Evolutionary conservation across 2,329 filamentous ascomycete genomes (phyloP).

Genomic region (Neonectria hederae): DNA sequence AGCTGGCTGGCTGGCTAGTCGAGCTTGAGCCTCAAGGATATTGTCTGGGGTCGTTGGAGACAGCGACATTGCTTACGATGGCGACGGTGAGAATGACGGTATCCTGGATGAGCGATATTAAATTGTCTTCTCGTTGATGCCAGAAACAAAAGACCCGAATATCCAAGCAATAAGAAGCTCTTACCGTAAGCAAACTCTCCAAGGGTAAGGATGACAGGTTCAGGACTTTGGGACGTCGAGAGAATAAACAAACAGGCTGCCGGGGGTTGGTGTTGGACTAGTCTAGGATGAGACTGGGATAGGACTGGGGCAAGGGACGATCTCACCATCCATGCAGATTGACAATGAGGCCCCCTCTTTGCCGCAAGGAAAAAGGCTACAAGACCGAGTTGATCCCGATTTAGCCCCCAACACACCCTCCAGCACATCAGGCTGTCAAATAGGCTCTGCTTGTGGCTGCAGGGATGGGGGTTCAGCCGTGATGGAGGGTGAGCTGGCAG

Average conservation of each 20-base stretch:
- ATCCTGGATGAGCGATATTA: conserved; percentile 6
- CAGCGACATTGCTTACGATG: neutral
- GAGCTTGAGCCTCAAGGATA: neutral
- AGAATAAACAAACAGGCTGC: conserved; percentile 18
- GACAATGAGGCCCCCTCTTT: conserved; percentile 14
- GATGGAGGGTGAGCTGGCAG: conserved; percentile 35
- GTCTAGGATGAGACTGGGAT: neutral
- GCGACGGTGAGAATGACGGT: neutral
- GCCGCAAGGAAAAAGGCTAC: neutral
- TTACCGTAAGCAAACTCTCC: neutral
- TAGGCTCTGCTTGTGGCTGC: conserved; percentile 21
- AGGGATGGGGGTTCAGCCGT: conserved; percentile 13
- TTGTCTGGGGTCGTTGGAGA: neutral
- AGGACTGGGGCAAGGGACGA: conserved; percentile 16
- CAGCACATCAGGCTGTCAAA: conserved; percentile 25
- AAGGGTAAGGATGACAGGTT: neutral
- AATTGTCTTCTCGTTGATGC: neutral
- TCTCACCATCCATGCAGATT: conserved; percentile 20
- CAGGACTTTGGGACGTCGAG: conserved; percentile 15
- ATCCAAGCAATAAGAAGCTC: conserved; percentile 7
- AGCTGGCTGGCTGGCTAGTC: neutral
- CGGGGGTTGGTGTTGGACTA: neutral
- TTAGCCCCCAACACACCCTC: conserved; percentile 33
- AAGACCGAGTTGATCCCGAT: conserved; percentile 31
- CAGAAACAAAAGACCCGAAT: too few relatives aligned